Evolutionary conservation across 2,329 filamentous ascomycete species (phyloP).

Genomic region (Myriosclerotinia duriaeana): DNA sequence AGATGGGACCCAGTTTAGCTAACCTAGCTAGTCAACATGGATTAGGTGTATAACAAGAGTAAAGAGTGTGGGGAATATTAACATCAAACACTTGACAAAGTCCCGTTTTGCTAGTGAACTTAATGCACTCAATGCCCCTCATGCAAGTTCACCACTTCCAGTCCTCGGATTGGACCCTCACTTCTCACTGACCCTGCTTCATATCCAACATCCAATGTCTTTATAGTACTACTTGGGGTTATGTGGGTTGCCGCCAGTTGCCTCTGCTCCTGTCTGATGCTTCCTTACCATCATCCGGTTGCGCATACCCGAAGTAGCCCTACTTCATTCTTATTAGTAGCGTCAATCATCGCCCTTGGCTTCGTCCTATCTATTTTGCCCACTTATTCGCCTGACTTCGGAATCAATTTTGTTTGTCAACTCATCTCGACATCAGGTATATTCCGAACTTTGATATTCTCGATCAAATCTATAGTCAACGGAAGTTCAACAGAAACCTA

Average conservation of each 20-base stretch:
- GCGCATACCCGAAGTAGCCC: slow-evolving; percentile 37
- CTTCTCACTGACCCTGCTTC: slow-evolving; percentile 26
- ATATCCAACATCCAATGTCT: slow-evolving; percentile 30
- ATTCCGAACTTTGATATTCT: slow-evolving; percentile 22
- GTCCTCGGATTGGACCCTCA: slow-evolving; percentile 7
- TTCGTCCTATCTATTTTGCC: slow-evolving; percentile 30
- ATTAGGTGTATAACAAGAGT: slow-evolving; percentile 29
- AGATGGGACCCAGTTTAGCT: slow-evolving; percentile 29
- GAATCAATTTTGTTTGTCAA: slow-evolving; percentile 22
- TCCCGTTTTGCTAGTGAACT: slow-evolving; percentile 36
- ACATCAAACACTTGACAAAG: slow-evolving; percentile 41
- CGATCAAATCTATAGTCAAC: background rate
- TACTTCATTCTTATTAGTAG: slow-evolving; percentile 30
- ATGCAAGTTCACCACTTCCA: slow-evolving; percentile 24
- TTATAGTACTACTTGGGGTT: slow-evolving; percentile 29
- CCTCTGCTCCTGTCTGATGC: slow-evolving; percentile 35
- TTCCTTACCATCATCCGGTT: slow-evolving; percentile 36
- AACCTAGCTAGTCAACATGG: slow-evolving; percentile 31
- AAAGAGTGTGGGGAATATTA: slow-evolving; percentile 39
- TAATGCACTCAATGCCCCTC: slow-evolving; percentile 39
- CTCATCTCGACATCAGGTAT: slow-evolving; percentile 27
- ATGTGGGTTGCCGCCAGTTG: slow-evolving; percentile 38
- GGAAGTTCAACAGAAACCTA: background rate
- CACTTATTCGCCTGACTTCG: slow-evolving; percentile 25
- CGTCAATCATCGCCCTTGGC: slow-evolving; percentile 28